Evolutionary conservation across 352 stramenopile species (phyloP).

Genomic region (Phytopythium aichiense): DNA sequence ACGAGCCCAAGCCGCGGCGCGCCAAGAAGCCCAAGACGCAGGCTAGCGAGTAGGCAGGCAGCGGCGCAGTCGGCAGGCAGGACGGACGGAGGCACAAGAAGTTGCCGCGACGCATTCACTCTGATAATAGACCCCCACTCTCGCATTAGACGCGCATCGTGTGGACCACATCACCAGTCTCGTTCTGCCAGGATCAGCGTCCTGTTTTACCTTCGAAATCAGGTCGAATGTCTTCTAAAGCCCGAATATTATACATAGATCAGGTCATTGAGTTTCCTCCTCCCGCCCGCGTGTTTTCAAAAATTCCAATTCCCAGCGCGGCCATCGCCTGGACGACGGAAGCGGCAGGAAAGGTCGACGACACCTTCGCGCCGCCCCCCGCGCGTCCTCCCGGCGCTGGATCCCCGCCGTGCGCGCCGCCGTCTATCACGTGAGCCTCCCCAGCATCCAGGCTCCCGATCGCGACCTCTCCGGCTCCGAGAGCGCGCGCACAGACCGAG

Average conservation of each 20-base stretch:
- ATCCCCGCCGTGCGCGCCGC: neutral
- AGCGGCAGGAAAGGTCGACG: neutral
- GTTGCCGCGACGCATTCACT: slow-evolving; percentile 1
- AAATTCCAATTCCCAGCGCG: slow-evolving; percentile 5
- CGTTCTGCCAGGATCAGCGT: neutral
- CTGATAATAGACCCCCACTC: neutral
- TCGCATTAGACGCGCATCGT: neutral
- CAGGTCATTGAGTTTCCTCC: neutral
- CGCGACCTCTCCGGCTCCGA: neutral
- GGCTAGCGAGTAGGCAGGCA: neutral
- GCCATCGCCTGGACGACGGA: neutral
- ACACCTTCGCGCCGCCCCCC: neutral
- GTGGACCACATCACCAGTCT: neutral
- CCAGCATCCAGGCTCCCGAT: neutral
- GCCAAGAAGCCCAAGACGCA: slow-evolving; percentile 7
- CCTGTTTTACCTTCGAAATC: neutral
- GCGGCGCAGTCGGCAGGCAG: neutral
- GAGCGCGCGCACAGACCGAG: neutral
- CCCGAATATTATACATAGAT: neutral
- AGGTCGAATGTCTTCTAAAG: neutral
- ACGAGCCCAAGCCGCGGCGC: neutral
- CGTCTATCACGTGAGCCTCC: neutral
- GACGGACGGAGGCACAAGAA: neutral
- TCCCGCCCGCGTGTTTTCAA: slow-evolving; percentile 3
- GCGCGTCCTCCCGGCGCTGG: neutral